Conservation (phyloP, 352 stramenopile species). For the Globisporangium takayamanum region DNA sequence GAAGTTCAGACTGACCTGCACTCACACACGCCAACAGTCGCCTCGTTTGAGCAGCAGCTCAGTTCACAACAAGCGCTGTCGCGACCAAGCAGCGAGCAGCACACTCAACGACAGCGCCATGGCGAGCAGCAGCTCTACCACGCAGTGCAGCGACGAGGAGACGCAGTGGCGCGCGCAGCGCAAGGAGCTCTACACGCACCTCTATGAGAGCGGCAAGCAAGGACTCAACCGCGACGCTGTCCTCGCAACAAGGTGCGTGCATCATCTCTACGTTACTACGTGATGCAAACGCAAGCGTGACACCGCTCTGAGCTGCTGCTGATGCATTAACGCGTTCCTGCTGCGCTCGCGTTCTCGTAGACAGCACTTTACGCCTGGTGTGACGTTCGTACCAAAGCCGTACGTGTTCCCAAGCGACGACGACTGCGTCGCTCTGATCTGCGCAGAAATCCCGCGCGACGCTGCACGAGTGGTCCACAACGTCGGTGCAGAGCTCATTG, state of each 20-base stretch:
- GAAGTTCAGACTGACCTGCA: not conserved
- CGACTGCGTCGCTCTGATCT: slow-evolving; percentile 46
- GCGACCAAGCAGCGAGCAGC: not conserved
- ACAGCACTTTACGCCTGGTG: slow-evolving; percentile 26
- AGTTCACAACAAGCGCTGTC: not conserved
- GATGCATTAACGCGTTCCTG: not conserved
- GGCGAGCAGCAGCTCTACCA: not conserved
- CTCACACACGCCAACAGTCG: too few relatives aligned
- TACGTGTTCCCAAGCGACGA: slow-evolving; percentile 38
- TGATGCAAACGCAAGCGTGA: not conserved
- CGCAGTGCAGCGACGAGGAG: slow-evolving; percentile 26
- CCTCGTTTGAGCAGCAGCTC: not conserved
- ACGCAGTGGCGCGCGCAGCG: slow-evolving; percentile 28
- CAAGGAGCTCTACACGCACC: slow-evolving; percentile 31
- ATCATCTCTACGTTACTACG: not conserved
- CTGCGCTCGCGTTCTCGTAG: slow-evolving; percentile 9
- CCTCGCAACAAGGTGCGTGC: slow-evolving; percentile 26
- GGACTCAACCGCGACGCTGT: slow-evolving; percentile 30
- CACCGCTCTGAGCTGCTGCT: not conserved
- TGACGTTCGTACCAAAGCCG: slow-evolving; percentile 35
- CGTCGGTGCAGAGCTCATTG: slow-evolving; percentile 37
- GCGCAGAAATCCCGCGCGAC: slow-evolving; percentile 27
- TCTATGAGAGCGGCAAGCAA: slow-evolving; percentile 29
- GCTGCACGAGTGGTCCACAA: slow-evolving; percentile 32
- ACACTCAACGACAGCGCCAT: not conserved